phyloP scores from a whole-genome alignment of 140 eudicot species.

The Eryngium alpinum region DNA sequence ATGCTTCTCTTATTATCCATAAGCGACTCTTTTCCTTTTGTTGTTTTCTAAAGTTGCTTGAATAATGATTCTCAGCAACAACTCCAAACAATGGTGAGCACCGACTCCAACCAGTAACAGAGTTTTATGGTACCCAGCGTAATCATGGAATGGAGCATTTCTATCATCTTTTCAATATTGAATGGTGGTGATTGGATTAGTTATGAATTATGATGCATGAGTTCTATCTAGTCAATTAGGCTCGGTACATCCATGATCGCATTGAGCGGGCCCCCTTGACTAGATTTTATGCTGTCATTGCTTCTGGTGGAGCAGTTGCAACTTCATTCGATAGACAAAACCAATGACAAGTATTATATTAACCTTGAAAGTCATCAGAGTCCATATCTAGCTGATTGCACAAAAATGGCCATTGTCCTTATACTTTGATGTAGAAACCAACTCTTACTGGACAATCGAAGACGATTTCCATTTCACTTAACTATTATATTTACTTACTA shows the following conservation, averaged over 20 bases:
- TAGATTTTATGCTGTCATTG: background rate
- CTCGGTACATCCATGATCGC: background rate
- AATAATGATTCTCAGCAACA: background rate
- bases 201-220: background rate
- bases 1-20: background rate
- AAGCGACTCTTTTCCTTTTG: background rate
- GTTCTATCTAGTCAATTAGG: background rate
- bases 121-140: background rate
- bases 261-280: background rate
- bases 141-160: background rate
- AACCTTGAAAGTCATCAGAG: background rate
- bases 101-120: background rate
- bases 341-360: background rate
- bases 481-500: too few relatives aligned
- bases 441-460: background rate
- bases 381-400: background rate
- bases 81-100: background rate
- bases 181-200: background rate
- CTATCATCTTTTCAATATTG: background rate
- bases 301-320: background rate
- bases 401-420: background rate
- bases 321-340: background rate
- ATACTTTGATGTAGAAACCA: background rate
- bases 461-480: background rate
- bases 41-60: background rate